phyloP scores from a whole-genome alignment of 2,329 filamentous ascomycete genomes.

The Botrytis hyacinthi region DNA sequence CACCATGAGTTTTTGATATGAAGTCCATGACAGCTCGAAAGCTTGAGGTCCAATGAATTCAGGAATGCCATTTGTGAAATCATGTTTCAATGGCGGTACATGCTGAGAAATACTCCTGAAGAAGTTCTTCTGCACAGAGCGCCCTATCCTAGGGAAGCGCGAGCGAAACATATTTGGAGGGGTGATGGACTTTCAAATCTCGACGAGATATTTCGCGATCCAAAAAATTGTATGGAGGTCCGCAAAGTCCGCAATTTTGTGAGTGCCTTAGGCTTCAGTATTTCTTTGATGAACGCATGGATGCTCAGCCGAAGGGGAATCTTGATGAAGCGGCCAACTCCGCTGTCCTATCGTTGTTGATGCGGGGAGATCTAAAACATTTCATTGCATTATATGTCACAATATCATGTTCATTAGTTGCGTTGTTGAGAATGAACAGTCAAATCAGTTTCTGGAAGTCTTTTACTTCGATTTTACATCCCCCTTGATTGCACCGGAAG shows the following conservation, averaged over 20 bases:
- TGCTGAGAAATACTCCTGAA: neutral
- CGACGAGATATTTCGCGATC: slow-evolving; percentile 17
- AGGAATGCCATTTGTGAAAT: slow-evolving; percentile 56
- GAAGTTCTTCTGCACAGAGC: slow-evolving; percentile 10
- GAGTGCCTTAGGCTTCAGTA: neutral
- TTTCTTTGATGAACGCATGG: neutral
- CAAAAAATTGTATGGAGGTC: slow-evolving; percentile 19
- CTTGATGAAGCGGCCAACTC: slow-evolving; percentile 14
- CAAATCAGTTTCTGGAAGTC: slow-evolving; percentile 11
- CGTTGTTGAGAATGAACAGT: slow-evolving; percentile 25
- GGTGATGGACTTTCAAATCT: slow-evolving; percentile 10
- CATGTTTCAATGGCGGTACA: slow-evolving; percentile 45
- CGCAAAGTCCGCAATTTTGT: slow-evolving; percentile 8
- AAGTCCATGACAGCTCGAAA: slow-evolving; percentile 75
- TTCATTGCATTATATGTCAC: neutral
- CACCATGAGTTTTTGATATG: slow-evolving; percentile 74
- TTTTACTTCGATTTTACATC: slow-evolving; percentile 9
- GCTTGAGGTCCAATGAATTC: slow-evolving; percentile 67
- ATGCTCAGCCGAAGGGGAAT: neutral
- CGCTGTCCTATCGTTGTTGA: slow-evolving; percentile 5
- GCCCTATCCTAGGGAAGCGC: slow-evolving; percentile 34
- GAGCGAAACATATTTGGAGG: slow-evolving; percentile 36
- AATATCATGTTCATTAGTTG: slow-evolving; percentile 2
- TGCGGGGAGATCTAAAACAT: slow-evolving; percentile 1
- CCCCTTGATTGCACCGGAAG: slow-evolving; percentile 20